Evolutionary conservation across 345 rosid genomes (phyloP).

Genomic region (Mangifera indica): DNA sequence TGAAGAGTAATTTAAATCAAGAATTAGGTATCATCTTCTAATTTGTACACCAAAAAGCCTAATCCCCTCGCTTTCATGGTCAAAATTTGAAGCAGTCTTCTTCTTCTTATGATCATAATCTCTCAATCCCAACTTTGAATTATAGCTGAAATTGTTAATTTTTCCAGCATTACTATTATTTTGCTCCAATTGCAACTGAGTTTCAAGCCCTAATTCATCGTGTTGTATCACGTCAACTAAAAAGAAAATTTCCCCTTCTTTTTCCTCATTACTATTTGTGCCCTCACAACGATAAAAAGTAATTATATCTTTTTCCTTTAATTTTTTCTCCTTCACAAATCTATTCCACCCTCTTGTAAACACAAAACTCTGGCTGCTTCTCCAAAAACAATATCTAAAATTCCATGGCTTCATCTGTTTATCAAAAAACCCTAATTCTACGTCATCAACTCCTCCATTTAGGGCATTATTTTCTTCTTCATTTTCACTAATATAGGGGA

Average conservation of each 20-base stretch:
- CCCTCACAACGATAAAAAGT: conserved; percentile 26
- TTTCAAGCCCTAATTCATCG: background rate
- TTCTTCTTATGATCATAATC: background rate
- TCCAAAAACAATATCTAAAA: conserved; percentile 56
- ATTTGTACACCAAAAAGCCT: conserved; percentile 58
- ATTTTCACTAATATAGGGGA: conserved; percentile 38
- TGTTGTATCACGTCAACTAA: conserved; percentile 41
- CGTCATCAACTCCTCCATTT: conserved; percentile 20
- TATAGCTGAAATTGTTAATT: background rate
- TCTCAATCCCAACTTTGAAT: background rate
- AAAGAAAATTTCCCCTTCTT: conserved; percentile 28
- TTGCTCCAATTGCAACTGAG: conserved; percentile 31
- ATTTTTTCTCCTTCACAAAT: conserved; percentile 42
- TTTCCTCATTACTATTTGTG: background rate
- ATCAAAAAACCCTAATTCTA: conserved; percentile 45
- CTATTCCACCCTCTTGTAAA: conserved; percentile 55
- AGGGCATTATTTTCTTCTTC: conserved; percentile 12
- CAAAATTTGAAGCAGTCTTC: conserved; percentile 4
- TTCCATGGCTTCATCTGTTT: conserved; percentile 44
- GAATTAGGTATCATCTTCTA: conserved; percentile 13
- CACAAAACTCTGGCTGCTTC: conserved; percentile 50
- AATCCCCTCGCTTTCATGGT: conserved; percentile 26
- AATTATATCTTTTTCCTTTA: conserved; percentile 35
- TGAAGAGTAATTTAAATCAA: too few relatives aligned
- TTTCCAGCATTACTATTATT: background rate